Percentiles rank a stretch among this genome's conserved stretches.
Evolutionary conservation across 768 basidiomycete species (phyloP).

Genomic region (Serendipita sp.): DNA sequence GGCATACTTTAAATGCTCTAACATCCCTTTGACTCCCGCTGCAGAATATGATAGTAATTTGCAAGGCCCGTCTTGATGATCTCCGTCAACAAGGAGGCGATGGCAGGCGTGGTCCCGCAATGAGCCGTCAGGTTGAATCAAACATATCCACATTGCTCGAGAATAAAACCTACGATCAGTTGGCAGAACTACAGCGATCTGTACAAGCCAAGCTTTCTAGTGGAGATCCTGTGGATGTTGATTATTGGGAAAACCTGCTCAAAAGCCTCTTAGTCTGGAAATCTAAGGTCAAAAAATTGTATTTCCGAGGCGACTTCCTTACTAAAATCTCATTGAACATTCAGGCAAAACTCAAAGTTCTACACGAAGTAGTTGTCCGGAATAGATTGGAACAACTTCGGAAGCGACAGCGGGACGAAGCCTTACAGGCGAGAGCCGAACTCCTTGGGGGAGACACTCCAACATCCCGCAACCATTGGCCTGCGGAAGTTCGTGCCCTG

Average conservation of each 20-base stretch:
- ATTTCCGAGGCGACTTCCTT: background rate
- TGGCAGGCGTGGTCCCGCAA: slow-evolving; percentile 34
- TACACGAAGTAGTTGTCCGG: slow-evolving; percentile 93
- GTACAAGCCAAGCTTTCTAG: slow-evolving; percentile 79
- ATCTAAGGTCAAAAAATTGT: slow-evolving; percentile 50
- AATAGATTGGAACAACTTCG: slow-evolving; percentile 93
- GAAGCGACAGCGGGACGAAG: slow-evolving; percentile 90
- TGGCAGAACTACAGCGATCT: slow-evolving; percentile 65
- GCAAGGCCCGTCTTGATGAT: slow-evolving; percentile 73
- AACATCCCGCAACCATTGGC: slow-evolving; percentile 33
- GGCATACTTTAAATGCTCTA: slow-evolving; percentile 11
- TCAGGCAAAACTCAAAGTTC: slow-evolving; percentile 75
- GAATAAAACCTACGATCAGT: slow-evolving; percentile 75
- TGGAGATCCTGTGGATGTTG: slow-evolving; percentile 88
- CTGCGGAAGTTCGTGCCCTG: slow-evolving; percentile 24
- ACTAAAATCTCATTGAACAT: background rate
- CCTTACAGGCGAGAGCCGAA: slow-evolving; percentile 84
- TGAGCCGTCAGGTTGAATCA: slow-evolving; percentile 64
- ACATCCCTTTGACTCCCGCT: background rate
- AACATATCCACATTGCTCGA: slow-evolving; percentile 69
- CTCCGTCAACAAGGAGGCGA: slow-evolving; percentile 46
- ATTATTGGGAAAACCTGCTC: slow-evolving; percentile 91
- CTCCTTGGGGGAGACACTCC: slow-evolving; percentile 61
- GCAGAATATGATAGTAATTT: slow-evolving; percentile 95
- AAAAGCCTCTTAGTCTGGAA: slow-evolving; percentile 94